Conservation (phyloP, 768 basidiomycete species). For the Mrakia gelida region DNA sequence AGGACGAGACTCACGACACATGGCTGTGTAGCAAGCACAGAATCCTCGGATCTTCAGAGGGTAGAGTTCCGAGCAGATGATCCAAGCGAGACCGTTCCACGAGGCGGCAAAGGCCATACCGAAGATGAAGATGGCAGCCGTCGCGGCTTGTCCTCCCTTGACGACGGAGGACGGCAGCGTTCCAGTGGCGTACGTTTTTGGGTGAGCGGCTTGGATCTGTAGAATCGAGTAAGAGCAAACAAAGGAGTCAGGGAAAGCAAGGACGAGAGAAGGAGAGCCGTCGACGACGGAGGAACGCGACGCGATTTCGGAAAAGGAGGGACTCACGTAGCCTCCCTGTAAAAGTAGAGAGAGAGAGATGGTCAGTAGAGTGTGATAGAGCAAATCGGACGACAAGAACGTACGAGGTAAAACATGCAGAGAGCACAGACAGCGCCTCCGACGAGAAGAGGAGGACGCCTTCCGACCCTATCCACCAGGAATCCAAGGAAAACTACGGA, state of each 20-base stretch:
- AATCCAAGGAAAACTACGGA: conserved; percentile 49
- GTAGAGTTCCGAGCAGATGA: conserved; percentile 36
- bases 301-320: too few species aligned
- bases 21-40: conserved; percentile 32
- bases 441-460: conserved; percentile 48
- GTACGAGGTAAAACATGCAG: conserved; percentile 50
- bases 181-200: neutral
- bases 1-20: neutral
- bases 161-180: neutral
- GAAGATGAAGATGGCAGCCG: conserved; percentile 29
- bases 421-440: conserved; percentile 48
- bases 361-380: neutral
- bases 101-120: conserved; percentile 15
- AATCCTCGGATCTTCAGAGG: conserved; percentile 34
- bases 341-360: neutral
- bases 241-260: too few species aligned
- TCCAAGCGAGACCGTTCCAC: conserved; percentile 32
- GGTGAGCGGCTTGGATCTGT: conserved; percentile 6
- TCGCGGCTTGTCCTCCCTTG: conserved; percentile 9
- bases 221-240: too few species aligned
- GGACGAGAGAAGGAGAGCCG: neutral
- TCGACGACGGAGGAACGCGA: too few species aligned
- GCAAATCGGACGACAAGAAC: neutral
- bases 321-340: too few species aligned
- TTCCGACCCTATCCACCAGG: conserved; percentile 50